Base-by-base conservation (phyloP, 306 rosid genomes). In the Cicer bijugum region DNA sequence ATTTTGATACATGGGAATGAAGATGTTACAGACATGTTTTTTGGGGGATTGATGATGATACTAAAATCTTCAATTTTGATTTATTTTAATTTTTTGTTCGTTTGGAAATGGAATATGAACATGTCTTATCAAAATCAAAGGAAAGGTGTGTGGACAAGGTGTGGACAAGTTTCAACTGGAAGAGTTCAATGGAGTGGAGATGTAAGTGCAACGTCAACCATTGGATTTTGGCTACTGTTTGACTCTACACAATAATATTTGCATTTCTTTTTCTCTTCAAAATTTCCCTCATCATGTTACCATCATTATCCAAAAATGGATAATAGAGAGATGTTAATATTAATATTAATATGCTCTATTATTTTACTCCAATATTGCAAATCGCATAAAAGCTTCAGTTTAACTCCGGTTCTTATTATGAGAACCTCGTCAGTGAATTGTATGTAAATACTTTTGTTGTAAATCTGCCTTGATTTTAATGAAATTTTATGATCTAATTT, bases 1-100 rank as follows among this genome's bases (percentile, higher is more conserved):
- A 89, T 78, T 76, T 89, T 91, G 86, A 89, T 76, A 67, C 84
- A 82, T 55, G 92, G 91, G 64, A 91, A 78, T 47, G 97, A 85
- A 79, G 88, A 80, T 62, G 98, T 84, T 74, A 88, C 87, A 69
- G 94, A 86, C 98, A 59, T 59, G 17, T 33, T 59, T 59, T 12
- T 59, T 28, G 9, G 42, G 9, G 17, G 64, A 28, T 58, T 56
- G 38, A 19, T 56, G 14, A 19, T 56, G 62, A 56, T 56, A 20
- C 38, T 19, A 17, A 17, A 53, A 53, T 7, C 4, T 56, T 2
- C 11, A 37, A 5, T 9, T 8, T 20, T 56, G 9, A 51, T 51
- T 7, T 51, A 9, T 48, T 48, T 1, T 48, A 20, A 43, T 20
- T 51, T 16, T 59, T 75, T 48, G 10, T 52, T 69, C 57, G 77